A percentile compares a stretch with the other conserved stretches of the same genome.
Evolutionary conservation across 2,329 filamentous ascomycete species (phyloP).

Genomic region (Trichophyton verrucosum): DNA sequence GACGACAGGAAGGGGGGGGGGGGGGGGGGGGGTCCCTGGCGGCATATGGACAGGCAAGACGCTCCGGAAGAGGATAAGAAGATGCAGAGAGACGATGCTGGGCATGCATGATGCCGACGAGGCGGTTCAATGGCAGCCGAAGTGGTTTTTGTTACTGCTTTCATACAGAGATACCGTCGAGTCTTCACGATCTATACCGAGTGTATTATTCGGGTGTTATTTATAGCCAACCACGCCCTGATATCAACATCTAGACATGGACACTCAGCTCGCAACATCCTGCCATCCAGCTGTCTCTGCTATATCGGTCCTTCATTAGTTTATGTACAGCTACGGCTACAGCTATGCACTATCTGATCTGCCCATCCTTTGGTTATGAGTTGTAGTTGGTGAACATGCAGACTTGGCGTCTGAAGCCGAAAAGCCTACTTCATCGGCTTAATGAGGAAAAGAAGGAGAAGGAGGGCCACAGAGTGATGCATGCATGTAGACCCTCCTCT

Average conservation of each 20-base stretch:
- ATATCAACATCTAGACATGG: background rate
- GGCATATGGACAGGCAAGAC: background rate
- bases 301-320: background rate
- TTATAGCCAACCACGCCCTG: background rate
- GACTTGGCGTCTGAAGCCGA: background rate
- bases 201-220: background rate
- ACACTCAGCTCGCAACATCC: background rate
- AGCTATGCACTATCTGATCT: too few relatives aligned
- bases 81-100: background rate
- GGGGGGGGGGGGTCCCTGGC: background rate
- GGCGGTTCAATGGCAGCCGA: background rate
- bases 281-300: background rate
- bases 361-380: background rate
- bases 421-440: background rate
- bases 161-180: background rate
- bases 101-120: background rate
- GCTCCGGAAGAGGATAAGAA: background rate
- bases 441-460: background rate
- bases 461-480: too few relatives aligned
- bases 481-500: background rate
- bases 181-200: background rate
- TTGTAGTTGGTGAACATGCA: background rate
- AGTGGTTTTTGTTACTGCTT: background rate
- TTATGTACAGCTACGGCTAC: too few relatives aligned
- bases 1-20: background rate